Evolutionary conservation across 176 grass and related monocot genomes (phyloP), one percentile per base, ranked within the genome.

Genomic region (Musa beccarii): DNA sequence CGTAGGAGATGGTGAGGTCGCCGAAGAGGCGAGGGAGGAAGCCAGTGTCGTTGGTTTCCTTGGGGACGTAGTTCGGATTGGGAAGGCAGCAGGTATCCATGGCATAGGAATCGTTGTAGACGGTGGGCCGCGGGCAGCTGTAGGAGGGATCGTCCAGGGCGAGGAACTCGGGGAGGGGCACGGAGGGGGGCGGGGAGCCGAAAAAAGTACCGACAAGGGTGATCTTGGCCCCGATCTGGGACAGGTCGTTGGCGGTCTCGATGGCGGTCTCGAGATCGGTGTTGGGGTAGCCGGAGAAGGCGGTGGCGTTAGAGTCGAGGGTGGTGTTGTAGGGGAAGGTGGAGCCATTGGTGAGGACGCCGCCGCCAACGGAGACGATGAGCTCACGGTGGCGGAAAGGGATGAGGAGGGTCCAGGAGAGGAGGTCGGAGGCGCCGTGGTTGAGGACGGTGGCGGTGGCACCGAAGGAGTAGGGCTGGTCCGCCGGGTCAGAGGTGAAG

Each of bases 1-100:
- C 93, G 78, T 92, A 96, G 23, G 85, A 81, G 84, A 96, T 96
- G 70, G 85, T 85, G 52, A 96, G 85, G 61, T 96, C 93, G 8
- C 93, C 93, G 74, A 68, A 82, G 52, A 87, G 75, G 49, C 86
- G 87, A 11, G 76, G 73, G 54, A 88, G 86, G 84, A 83, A 96
- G 16, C 88, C 84, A 59, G 87, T 90, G 66, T 75, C 19, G 72
- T 90, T 87, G 68, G 71, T 25, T 79, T 75, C 77, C 61, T 88
- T 92, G 26, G 84, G 82, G 63, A 79, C 75, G 49, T 84, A 88
- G 70, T 84, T 29, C 2, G 89, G 93, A 52, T 87, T 76, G 61
- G 85, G 93, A 77, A 93, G 29, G 84, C 93, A 97, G 78, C 93
- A 97, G 9, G 82, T 97, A 51, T 90, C 54, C 24, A 67, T 26